A percentile compares a stretch with the other conserved stretches of the same genome.
Conservation (phyloP, 148 eudicot genomes). For the Rhododendron mucronatum region DNA sequence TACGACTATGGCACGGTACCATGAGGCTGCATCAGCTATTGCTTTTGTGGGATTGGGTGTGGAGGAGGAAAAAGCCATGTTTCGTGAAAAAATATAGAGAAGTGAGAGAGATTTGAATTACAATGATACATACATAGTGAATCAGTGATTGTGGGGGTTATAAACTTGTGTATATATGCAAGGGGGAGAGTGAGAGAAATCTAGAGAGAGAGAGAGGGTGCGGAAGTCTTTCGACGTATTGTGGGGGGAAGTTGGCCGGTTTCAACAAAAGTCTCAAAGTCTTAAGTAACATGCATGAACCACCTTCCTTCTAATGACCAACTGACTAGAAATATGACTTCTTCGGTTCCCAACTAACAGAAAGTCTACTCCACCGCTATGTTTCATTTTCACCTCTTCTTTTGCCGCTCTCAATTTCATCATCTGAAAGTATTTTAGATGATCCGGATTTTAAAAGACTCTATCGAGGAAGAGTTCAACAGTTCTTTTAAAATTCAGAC, state of each 20-base stretch:
- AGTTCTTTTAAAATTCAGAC: no score
- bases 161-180: background rate
- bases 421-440: no score
- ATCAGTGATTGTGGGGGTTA: background rate
- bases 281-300: background rate
- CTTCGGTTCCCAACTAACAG: background rate
- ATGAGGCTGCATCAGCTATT: conserved; percentile 3
- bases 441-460: no score
- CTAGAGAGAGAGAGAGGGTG: background rate
- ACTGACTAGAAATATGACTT: background rate
- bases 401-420: no score
- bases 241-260: background rate
- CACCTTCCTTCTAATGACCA: background rate
- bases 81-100: background rate
- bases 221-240: background rate
- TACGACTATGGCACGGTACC: background rate
- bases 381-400: no score
- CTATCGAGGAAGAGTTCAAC: no score
- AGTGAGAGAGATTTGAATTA: background rate
- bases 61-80: background rate
- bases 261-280: background rate
- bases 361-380: no score
- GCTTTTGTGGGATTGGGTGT: background rate
- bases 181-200: background rate
- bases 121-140: no score